Evolutionary conservation across 2,329 filamentous ascomycete genomes (phyloP).

Genomic region (Phyllosticta citrichinensis): DNA sequence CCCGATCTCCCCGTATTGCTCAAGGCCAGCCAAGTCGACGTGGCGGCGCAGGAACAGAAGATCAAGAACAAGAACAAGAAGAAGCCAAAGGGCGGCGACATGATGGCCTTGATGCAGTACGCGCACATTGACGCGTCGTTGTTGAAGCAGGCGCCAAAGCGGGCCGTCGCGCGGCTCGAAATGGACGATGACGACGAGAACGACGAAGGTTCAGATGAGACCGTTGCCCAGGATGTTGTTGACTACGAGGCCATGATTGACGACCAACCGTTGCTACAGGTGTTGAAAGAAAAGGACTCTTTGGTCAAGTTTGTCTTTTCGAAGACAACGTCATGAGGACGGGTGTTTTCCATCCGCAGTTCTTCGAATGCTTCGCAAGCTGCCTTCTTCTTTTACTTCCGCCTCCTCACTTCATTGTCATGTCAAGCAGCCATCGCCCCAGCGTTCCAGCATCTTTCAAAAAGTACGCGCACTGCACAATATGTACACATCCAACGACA

Average conservation of each 20-base stretch:
- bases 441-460: no score
- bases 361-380: neutral
- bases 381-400: neutral
- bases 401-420: no score
- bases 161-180: conserved; percentile 9
- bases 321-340: conserved; percentile 21
- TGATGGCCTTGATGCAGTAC: conserved; percentile 45
- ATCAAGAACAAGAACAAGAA: conserved; percentile 27
- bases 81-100: conserved; percentile 25
- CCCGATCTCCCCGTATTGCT: conserved; percentile 24
- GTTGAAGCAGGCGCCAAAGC: conserved; percentile 14
- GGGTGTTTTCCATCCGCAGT: no score
- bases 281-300: conserved; percentile 37
- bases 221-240: conserved; percentile 19
- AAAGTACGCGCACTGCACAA: no score
- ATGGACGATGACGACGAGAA: conserved; percentile 21
- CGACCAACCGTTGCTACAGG: conserved; percentile 40
- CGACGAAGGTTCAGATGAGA: conserved; percentile 19
- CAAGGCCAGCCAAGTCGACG: conserved; percentile 35
- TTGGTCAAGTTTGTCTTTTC: conserved; percentile 42
- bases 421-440: no score
- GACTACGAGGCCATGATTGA: conserved; percentile 30
- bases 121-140: conserved; percentile 34
- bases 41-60: conserved; percentile 35
- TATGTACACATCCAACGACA: no score